Evolutionary conservation across 129 eudicot genomes (phyloP), one percentile per base, ranked within the genome.

Genomic region (Ambrosia artemisiifolia): DNA sequence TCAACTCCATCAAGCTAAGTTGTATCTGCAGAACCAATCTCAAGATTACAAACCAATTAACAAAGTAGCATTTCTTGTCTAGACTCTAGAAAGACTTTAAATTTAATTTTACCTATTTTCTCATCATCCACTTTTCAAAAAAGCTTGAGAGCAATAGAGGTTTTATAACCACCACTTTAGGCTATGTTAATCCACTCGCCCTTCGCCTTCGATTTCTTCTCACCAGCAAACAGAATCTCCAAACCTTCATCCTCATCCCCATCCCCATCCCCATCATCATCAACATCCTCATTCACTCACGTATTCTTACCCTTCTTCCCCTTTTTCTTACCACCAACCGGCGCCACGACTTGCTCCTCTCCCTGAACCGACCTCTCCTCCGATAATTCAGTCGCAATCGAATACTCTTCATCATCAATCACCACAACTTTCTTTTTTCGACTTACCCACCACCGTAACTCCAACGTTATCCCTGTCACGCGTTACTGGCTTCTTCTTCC

Each of bases 381-480:
- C 2, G 97, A 85, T 14, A 82, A 11, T 40, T 88, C 95, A 0
- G 82, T 88, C 35, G 86, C 96, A 55, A 88, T 43, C n/a, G 87
- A 77, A 54, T 92, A 92, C 72, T 92, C 98, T 79, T 92, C 96
- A 65, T 92, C 98, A 71, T 83, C 88, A 77, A 92, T 85, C 11
- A 78, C 80, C 65, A 79, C 75, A 36, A 71, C 83, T 83, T 92
- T 92, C 89, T 89, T 92, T 81, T n/a, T 70, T 88, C 2, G 97
- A 87, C 83, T 82, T 91, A 42, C 86, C 76, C 65, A 24, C 28
- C 28, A 1, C 28, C 1, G 57, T 90, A 50, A 84, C 89, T 5
- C 63, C 83, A 42, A 53, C 80, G 6, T 65, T 63, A 30, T 86
- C 92, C 6, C 82, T 88, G n/a, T 89, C 92, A 40, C 92, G 83